Conservation (phyloP, 495 filamentous ascomycete genomes). For the Aspergillus steynii region DNA sequence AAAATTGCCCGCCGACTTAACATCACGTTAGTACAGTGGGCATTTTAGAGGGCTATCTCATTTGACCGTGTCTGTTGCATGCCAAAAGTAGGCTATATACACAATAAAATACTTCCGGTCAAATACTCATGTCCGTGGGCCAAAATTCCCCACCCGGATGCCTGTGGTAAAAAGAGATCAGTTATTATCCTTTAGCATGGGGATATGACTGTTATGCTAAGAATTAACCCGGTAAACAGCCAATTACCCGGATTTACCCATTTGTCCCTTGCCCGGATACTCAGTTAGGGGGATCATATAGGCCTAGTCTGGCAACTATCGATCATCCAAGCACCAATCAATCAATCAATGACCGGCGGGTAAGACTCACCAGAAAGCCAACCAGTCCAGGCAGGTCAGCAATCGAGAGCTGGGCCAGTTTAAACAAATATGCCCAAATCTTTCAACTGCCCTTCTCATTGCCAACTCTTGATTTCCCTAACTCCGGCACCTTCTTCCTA, state of each 20-base stretch:
- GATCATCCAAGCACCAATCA: neutral
- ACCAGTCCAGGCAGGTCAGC: slow-evolving; percentile 4
- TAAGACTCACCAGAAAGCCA: neutral
- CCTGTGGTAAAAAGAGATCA: neutral
- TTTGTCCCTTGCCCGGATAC: neutral
- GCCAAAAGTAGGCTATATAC: neutral
- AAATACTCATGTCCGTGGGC: neutral
- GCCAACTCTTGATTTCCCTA: no score
- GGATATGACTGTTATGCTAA: neutral
- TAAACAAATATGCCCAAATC: slow-evolving; percentile 1
- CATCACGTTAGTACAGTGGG: neutral
- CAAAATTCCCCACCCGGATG: neutral
- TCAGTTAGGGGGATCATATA: neutral
- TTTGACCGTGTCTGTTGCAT: slow-evolving; percentile 4
- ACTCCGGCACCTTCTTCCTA: no score
- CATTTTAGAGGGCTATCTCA: neutral
- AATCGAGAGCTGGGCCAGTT: neutral
- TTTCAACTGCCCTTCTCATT: no score
- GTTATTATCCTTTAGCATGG: neutral
- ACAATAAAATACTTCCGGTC: neutral
- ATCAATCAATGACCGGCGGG: slow-evolving; percentile 1
- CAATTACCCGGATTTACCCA: slow-evolving; percentile 2
- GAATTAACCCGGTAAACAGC: neutral
- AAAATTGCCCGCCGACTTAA: neutral
- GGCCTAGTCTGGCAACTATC: neutral